A percentile compares a stretch with the other conserved stretches of the same genome.
Evolutionary conservation across 345 rosid species (phyloP).

Genomic region (Eucalyptus tenuipes): DNA sequence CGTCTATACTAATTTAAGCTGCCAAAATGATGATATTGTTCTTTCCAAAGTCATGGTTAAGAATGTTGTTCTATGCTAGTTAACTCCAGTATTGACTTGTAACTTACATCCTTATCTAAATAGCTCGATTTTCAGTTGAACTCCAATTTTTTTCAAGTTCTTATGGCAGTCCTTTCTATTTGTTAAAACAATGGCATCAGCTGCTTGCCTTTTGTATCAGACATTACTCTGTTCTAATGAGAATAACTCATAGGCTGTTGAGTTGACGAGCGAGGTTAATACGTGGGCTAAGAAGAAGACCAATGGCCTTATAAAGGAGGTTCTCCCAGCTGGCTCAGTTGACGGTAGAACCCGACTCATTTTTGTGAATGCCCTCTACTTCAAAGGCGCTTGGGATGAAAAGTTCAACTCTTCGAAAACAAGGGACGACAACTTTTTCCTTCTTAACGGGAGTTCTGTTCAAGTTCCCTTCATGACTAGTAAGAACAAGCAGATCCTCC

Average conservation of each 20-base stretch:
- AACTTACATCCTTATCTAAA: neutral
- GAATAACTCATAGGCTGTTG: constrained; percentile 37
- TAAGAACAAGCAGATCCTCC: constrained; percentile 37
- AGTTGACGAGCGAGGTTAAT: constrained; percentile 51
- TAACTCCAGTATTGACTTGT: neutral
- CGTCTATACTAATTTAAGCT: neutral
- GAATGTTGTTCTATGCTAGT: neutral
- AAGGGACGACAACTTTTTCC: constrained; percentile 53
- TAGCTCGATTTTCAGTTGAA: neutral
- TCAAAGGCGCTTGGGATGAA: constrained; percentile 75
- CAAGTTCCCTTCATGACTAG: constrained; percentile 71
- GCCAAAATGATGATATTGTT: neutral
- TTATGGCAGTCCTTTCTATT: neutral
- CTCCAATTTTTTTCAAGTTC: neutral
- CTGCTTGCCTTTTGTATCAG: neutral
- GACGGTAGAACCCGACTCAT: constrained; percentile 41
- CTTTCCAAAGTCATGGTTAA: neutral
- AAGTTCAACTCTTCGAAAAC: constrained; percentile 43
- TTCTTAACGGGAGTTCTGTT: constrained; percentile 34
- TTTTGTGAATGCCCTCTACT: constrained; percentile 69
- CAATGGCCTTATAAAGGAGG: constrained; percentile 56
- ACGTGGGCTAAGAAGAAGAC: constrained; percentile 69
- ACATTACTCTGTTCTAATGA: neutral
- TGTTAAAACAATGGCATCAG: neutral
- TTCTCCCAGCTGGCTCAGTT: constrained; percentile 59